phyloP scores from a whole-genome alignment of 257 asterid genomes.

The Ocimum tenuiflorum region DNA sequence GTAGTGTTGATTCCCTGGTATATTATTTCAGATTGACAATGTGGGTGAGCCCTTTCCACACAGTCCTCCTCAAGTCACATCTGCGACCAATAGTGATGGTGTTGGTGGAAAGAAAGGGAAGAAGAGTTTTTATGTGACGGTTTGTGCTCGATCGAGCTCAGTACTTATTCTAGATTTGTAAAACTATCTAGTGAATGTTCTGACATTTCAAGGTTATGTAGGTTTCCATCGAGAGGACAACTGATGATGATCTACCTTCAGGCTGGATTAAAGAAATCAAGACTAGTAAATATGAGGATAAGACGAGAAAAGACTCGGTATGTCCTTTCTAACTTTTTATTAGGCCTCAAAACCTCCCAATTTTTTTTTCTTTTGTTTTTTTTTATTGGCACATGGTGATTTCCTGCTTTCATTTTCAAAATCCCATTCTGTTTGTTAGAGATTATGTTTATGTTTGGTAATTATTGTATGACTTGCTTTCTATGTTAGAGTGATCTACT shows the following conservation, averaged over 20 bases:
- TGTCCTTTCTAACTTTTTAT: conserved; percentile 1
- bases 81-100: conserved; percentile 9
- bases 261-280: conserved; percentile 64
- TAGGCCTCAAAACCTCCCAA: not conserved
- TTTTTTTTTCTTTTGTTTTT: too few relatives aligned
- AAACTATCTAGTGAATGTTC: conserved; percentile 6
- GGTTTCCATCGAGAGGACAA: conserved; percentile 23
- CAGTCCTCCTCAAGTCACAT: conserved; percentile 11
- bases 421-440: not conserved
- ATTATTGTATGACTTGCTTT: too few relatives aligned
- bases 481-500: too few relatives aligned
- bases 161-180: conserved; percentile 4
- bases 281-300: conserved; percentile 33
- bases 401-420: conserved; percentile 1
- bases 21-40: not conserved
- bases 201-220: conserved; percentile 14
- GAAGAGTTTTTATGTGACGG: conserved; percentile 19
- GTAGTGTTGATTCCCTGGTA: not conserved
- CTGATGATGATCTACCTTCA: conserved; percentile 49
- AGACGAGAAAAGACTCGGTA: conserved; percentile 53
- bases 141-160: conserved; percentile 24
- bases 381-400: not conserved
- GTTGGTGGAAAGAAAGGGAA: conserved; percentile 14
- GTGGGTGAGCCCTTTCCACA: not conserved
- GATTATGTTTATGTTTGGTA: too few relatives aligned